Base-by-base conservation (phyloP, 768 basidiomycete species). In the Hortiboletus campestris region DNA sequence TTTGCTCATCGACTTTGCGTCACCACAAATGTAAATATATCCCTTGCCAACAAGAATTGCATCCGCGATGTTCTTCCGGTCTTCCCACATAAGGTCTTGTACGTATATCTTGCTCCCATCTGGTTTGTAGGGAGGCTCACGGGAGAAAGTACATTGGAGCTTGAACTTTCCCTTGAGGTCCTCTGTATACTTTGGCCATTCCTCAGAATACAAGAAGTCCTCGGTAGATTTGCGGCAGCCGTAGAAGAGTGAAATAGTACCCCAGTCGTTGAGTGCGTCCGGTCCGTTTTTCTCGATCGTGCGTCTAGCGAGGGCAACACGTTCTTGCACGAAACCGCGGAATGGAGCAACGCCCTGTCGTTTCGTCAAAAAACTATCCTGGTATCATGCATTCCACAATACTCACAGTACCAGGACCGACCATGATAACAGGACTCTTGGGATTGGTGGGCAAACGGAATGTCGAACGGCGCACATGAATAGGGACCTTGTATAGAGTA, bases 281-380 rank as follows among this genome's bases (percentile, higher is more conserved):
- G 87, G 82, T 9, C 96, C 96, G 65, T 95, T 95, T 82, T 98
- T 98, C 65, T 95, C 95, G 52, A 94, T 80, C 0, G 94, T 91
- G 57, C 94, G 93, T 58, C 91, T 89, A 13, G 95, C 97, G 32
- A 98, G 86, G 11, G 94, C 94, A 41, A 99, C 88, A 62, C 97
- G 92, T 71, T 99, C 97, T 75, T 99, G 97, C 10, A 98, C 83
- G 73, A 99, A 99, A 2, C 96, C 97, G 58, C 97, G 91, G 91
- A 99, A 99, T 10, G 97, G 97, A 44, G 97, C 97, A 53, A 99
- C 94, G 78, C 97, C 97, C 94, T 96, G 55, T 59, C 39, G 58
- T 41, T 20, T 46, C 39, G 44, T 62, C 61, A 58, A 43, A 44
- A 57, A 46, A 51, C 11, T 14, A 40, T 2, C 12, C 41, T n/a